These are phyloP conservation scores for Mycena citricolor DNA, from an alignment of 1,284 basidiomycete genomes.

Conservation along the genomic window DNA sequence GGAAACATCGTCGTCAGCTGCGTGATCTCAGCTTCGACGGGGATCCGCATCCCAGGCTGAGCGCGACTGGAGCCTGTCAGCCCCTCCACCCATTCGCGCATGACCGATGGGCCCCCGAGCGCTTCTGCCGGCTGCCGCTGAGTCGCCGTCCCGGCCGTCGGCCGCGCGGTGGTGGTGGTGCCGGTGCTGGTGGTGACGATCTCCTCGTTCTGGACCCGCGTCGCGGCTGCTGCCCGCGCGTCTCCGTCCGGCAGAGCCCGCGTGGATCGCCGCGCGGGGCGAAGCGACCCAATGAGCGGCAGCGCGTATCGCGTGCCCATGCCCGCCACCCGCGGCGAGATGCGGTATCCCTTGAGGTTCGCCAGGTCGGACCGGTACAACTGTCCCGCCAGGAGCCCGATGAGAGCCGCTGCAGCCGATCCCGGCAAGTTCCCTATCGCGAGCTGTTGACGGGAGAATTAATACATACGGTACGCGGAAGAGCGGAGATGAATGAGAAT, in stretches of 20 bases:
- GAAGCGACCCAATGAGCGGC: slow-evolving; percentile 63
- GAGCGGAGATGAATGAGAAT: too few relatives aligned
- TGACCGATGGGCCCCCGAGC: slow-evolving; percentile 45
- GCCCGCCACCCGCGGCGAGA: slow-evolving; percentile 56
- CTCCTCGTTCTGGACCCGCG: slow-evolving; percentile 42
- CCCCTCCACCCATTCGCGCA: slow-evolving; percentile 83
- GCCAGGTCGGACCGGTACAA: slow-evolving; percentile 80
- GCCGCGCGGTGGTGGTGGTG: slow-evolving; percentile 24
- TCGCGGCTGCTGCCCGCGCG: slow-evolving; percentile 21
- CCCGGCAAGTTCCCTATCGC: slow-evolving; percentile 65
- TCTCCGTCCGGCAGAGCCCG: slow-evolving; percentile 44
- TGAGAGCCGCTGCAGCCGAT: slow-evolving; percentile 55
- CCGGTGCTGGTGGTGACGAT: too few relatives aligned
- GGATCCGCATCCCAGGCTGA: slow-evolving; percentile 59
- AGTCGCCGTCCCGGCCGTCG: background rate
- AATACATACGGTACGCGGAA: too few relatives aligned
- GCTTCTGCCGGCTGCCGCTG: slow-evolving; percentile 19
- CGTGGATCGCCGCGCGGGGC: slow-evolving; percentile 45
- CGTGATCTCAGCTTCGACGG: slow-evolving; percentile 72
- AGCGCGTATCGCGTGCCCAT: slow-evolving; percentile 54
- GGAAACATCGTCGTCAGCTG: slow-evolving; percentile 83
- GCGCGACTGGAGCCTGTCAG: slow-evolving; percentile 67
- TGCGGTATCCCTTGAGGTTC: slow-evolving; percentile 71
- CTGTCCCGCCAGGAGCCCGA: slow-evolving; percentile 71
- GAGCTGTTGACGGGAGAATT: too few relatives aligned